Evolutionary conservation across 2,329 filamentous ascomycete genomes (phyloP).

Genomic region (Pyricularia sp.): DNA sequence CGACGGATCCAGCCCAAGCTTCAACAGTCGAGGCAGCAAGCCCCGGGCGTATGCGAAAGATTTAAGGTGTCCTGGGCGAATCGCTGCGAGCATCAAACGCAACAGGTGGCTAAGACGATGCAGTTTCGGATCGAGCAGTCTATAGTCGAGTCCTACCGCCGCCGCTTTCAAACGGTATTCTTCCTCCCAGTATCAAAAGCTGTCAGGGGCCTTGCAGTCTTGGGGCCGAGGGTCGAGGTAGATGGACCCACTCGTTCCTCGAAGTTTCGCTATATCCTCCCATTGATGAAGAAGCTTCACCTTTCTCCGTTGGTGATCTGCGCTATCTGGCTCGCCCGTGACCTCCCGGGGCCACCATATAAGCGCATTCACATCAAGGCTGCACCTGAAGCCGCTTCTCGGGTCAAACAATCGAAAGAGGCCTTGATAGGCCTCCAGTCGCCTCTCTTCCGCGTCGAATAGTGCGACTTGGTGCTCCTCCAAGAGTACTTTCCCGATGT

Average conservation of each 20-base stretch:
- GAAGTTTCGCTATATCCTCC: neutral
- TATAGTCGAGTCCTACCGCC: no score
- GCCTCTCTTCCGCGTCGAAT: neutral
- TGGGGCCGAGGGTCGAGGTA: no score
- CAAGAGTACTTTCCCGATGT: neutral
- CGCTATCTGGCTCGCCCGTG: neutral
- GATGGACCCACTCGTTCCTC: neutral
- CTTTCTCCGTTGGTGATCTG: neutral
- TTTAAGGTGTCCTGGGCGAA: no score
- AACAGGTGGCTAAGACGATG: no score
- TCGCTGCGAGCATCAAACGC: no score
- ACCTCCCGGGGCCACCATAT: neutral
- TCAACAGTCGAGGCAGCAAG: no score
- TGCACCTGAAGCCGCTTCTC: no score
- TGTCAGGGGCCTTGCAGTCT: neutral
- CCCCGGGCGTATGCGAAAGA: no score
- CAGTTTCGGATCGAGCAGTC: no score
- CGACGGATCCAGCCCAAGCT: no score
- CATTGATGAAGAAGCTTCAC: neutral
- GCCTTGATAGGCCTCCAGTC: neutral
- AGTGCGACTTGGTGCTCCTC: neutral
- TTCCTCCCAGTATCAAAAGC: neutral
- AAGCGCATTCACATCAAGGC: neutral
- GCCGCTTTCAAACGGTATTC: no score
- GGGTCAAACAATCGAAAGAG: neutral